Base-by-base conservation (phyloP, 345 rosid genomes). In the Fremontodendron californicum region DNA sequence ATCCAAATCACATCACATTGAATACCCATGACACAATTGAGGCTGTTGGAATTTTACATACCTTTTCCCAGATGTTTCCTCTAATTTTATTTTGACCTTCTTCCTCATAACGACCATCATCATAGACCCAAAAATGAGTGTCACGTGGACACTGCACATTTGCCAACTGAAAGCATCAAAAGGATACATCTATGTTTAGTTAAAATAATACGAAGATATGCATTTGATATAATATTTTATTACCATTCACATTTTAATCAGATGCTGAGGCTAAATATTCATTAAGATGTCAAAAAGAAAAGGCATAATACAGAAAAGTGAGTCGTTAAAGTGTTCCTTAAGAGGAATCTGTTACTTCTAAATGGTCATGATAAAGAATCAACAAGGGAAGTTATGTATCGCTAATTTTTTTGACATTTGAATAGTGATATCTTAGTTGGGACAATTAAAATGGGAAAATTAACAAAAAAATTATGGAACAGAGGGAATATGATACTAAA, bases 51-150 rank as follows among this genome's bases (percentile, higher is more conserved):
- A 64, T 65, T 71, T 75, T 18, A 80, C 61, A 71, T 77, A 90
- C 97, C 94, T 90, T 92, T 78, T 87, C 94, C 97, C 97, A 92
- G 66, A 92, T 92, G 77, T 92, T 92, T 74, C 97, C 97, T 83
- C 89, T 84, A 48, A 92, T 92, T 68, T 90, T 92, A 75, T 90
- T 92, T 79, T 90, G 97, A 73, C 97, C 97, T 88, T 90, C 97
- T 78, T 92, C 97, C 85, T 90, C 97, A 48, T 92, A 92, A 72
- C 91, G 90, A 13, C 97, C 97, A 78, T 92, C 97, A 73, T 92
- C 94, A 77, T 90, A 92, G 68, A 92, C 94, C 94, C 97, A 92
- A 77, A 92, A 92, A 79, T 92, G 97, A 77, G 97, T 90, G 57
- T 89, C 94, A 62, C 93, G 90, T 2, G 94, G 94, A 51, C 97